Evolutionary conservation across 1,284 basidiomycete species (phyloP), one percentile per base, ranked within the genome.

Genomic region (Boletus semigastroideus): DNA sequence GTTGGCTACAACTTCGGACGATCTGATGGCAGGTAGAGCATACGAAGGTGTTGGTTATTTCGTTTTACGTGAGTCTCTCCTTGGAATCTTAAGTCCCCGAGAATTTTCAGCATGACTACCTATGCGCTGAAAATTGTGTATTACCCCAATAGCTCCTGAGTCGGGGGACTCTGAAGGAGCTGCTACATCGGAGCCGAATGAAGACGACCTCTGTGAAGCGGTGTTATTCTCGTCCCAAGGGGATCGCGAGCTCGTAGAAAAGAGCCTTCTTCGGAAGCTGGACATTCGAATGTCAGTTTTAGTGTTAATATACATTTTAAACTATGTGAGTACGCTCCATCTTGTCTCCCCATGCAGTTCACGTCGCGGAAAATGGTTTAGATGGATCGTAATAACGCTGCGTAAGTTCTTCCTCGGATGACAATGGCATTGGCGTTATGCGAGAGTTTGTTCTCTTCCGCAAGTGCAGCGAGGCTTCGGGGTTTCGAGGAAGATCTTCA

Each of bases 371-470:
- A 1, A 12, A 56, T 30, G 17, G 10, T 19, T 40, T 48, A 87
- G 80, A 78, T 88, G 39, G 86, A 88, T 65, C 73, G 86, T 54
- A 87, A 86, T 58, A 88, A 87, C 68, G 83, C 76, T 31, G 76
- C 76, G 84, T 85, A 61, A 53, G 76, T 48, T 63, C 12, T 45
- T 40, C 28, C 9, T 44, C 7, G 34, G 9, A 38, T 41, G 19
- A 38, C 33, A 28, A 38, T 41, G 19, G 36, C 33, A 28, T 22
- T 27, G 14, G 36, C 38, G 41, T 64, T 14, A 40, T 38, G 34
- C 19, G 39, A 58, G 44, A 27, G 20, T 36, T 25, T n/a, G 6
- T 55, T 44, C 10, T 28, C 22, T 40, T 42, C 22, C 7, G 34
- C 31, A 53, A 66, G 64, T 43, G 66, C 66, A 28, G 64, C 64